phyloP scores from a whole-genome alignment of 1,284 basidiomycete species.

The Ustilago sp. region DNA sequence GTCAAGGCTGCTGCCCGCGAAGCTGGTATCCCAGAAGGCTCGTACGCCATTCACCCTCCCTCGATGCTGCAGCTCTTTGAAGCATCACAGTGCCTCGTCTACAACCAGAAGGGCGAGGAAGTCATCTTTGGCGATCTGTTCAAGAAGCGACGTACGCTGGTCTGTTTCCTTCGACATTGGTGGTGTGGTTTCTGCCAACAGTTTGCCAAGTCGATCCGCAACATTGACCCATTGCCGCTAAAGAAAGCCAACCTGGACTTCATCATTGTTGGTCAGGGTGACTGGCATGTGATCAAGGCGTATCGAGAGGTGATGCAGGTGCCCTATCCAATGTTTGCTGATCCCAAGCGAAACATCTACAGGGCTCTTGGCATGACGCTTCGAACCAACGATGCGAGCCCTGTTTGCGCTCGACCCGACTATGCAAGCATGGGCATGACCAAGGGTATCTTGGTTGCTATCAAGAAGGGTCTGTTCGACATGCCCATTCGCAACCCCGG shows the following conservation, averaged over 20 bases:
- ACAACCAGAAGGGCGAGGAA: conserved; percentile 77
- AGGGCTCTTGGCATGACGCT: conserved; percentile 80
- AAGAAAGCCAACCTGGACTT: conserved; percentile 75
- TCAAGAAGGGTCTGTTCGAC: conserved; percentile 72
- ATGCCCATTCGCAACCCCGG: conserved; percentile 84
- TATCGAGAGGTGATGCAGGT: conserved; percentile 76
- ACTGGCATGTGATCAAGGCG: conserved; percentile 78
- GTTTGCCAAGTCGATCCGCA: conserved; percentile 79
- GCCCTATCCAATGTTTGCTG: conserved; percentile 77
- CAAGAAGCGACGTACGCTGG: conserved; percentile 76
- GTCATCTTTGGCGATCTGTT: conserved; percentile 81
- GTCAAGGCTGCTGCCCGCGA: conserved; percentile 47
- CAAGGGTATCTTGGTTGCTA: conserved; percentile 78
- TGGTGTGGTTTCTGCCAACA: conserved; percentile 83
- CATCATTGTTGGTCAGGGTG: conserved; percentile 83
- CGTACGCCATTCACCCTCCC: conserved; percentile 59
- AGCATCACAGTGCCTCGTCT: conserved; percentile 76
- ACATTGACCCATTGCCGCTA: conserved; percentile 74
- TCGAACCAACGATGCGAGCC: conserved; percentile 73
- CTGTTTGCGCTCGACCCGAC: conserved; percentile 73
- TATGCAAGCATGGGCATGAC: conserved; percentile 78
- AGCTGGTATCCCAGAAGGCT: conserved; percentile 52
- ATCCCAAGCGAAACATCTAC: conserved; percentile 80
- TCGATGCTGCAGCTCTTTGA: conserved; percentile 72
- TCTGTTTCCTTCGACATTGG: conserved; percentile 73